These are phyloP conservation scores for Clathrus columnatus DNA, from an alignment of 768 basidiomycete species.

Conservation along the genomic window DNA sequence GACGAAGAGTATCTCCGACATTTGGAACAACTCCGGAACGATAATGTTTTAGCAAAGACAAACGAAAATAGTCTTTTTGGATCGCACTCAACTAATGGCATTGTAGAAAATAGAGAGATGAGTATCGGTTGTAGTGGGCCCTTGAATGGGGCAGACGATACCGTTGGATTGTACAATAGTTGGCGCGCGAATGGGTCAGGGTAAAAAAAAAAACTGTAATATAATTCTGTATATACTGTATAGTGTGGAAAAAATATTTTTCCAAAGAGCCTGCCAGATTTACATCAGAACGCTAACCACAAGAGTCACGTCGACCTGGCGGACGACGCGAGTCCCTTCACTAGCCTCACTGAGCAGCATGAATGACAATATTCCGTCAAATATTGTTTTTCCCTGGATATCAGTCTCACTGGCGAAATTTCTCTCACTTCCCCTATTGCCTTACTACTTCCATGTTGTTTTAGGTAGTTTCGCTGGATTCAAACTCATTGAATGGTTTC, in stretches of 20 bases:
- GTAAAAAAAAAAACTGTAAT: neutral
- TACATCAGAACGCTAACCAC: too few species aligned
- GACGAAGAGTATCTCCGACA: conserved; percentile 70
- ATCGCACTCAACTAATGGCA: conserved; percentile 27
- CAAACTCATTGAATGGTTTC: conserved; percentile 36
- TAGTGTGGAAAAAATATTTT: neutral
- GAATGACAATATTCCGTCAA: too few species aligned
- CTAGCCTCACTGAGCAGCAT: too few species aligned
- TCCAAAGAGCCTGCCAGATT: neutral
- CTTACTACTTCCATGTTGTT: conserved; percentile 46
- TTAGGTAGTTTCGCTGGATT: conserved; percentile 48
- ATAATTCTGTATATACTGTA: neutral
- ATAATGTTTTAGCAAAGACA: conserved; percentile 52
- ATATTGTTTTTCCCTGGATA: neutral
- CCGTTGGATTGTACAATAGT: conserved; percentile 71
- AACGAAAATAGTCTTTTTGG: neutral
- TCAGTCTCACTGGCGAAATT: too few species aligned
- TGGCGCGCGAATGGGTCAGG: conserved; percentile 25
- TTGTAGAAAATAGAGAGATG: conserved; percentile 27
- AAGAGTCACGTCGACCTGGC: too few species aligned
- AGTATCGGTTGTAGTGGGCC: conserved; percentile 31
- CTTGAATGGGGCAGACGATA: conserved; percentile 61
- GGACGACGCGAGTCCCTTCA: too few species aligned
- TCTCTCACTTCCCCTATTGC: conserved; percentile 48
- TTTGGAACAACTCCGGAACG: conserved; percentile 71